These are phyloP conservation scores for Castanea mollissima DNA, from an alignment of 306 rosid species.

Conservation along the genomic window DNA sequence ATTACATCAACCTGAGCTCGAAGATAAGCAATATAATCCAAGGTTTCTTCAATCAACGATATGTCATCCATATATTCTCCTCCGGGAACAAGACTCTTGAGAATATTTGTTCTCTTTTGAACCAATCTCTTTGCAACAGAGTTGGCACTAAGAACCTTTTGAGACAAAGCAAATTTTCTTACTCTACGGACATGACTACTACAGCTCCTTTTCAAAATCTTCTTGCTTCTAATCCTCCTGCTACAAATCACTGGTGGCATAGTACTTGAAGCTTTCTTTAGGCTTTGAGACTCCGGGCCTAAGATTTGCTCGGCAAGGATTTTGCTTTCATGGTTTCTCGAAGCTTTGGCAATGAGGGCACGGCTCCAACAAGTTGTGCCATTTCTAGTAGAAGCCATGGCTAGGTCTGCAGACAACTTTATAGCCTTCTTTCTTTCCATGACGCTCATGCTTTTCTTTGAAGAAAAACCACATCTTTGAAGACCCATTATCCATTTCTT, in stretches of 20 bases:
- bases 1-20: conserved; percentile 82
- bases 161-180: conserved; percentile 2
- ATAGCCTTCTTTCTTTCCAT: conserved; percentile 69
- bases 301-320: conserved; percentile 17
- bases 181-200: neutral
- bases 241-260: neutral
- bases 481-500: conserved; percentile 67
- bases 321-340: conserved; percentile 11
- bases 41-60: conserved; percentile 75
- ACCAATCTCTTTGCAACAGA: conserved; percentile 45
- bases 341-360: conserved; percentile 48
- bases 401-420: conserved; percentile 70
- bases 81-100: conserved; percentile 72
- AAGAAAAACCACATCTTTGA: conserved; percentile 33
- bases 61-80: conserved; percentile 65
- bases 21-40: conserved; percentile 67
- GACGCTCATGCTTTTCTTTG: conserved; percentile 48
- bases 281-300: conserved; percentile 3
- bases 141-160: conserved; percentile 21
- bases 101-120: conserved; percentile 47
- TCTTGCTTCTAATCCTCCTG: conserved; percentile 37
- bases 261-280: neutral
- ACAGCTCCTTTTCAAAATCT: conserved; percentile 45
- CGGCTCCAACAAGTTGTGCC: conserved; percentile 62
- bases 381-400: conserved; percentile 72